phyloP scores from a whole-genome alignment of 352 stramenopile species.

The Pythium brassicae region DNA sequence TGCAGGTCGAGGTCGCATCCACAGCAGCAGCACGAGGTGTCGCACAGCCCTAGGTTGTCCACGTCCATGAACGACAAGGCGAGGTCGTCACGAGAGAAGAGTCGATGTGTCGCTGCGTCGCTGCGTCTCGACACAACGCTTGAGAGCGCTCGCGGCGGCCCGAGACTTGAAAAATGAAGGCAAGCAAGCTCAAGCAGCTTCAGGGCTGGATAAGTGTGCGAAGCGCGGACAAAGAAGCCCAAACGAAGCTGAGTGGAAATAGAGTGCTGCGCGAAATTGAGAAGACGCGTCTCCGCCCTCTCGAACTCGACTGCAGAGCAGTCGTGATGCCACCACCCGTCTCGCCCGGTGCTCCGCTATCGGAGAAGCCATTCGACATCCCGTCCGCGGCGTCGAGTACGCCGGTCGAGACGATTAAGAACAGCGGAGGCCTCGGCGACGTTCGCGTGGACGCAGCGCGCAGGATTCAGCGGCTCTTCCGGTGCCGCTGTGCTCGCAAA shows the following conservation, averaged over 20 bases:
- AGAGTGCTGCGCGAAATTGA: too few species aligned
- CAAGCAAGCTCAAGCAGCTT: too few species aligned
- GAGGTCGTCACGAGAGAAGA: too few species aligned
- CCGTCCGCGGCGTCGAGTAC: constrained; percentile 12
- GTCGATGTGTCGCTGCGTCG: too few species aligned
- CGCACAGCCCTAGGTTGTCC: not conserved
- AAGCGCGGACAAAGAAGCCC: too few species aligned
- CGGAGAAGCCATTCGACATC: not conserved
- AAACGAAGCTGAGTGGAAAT: not conserved
- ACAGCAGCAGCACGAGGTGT: constrained; percentile 7
- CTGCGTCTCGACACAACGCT: too few species aligned
- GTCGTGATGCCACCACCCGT: not conserved
- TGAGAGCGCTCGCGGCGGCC: too few species aligned
- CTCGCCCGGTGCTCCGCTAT: not conserved
- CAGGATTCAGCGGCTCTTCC: constrained; percentile 62
- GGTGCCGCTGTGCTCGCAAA: constrained; percentile 38
- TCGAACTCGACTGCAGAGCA: not conserved
- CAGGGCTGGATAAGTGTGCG: too few species aligned
- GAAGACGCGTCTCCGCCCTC: not conserved
- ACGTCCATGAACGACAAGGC: not conserved
- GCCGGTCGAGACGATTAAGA: constrained; percentile 18
- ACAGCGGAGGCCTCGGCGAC: constrained; percentile 12
- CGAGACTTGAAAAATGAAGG: too few species aligned
- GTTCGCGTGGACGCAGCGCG: constrained; percentile 17
- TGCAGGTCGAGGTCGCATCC: constrained; percentile 4